Percentiles rank a stretch among this genome's conserved stretches.
phyloP scores from a whole-genome alignment of 768 basidiomycete genomes.

The Tephrocybe sp. region DNA sequence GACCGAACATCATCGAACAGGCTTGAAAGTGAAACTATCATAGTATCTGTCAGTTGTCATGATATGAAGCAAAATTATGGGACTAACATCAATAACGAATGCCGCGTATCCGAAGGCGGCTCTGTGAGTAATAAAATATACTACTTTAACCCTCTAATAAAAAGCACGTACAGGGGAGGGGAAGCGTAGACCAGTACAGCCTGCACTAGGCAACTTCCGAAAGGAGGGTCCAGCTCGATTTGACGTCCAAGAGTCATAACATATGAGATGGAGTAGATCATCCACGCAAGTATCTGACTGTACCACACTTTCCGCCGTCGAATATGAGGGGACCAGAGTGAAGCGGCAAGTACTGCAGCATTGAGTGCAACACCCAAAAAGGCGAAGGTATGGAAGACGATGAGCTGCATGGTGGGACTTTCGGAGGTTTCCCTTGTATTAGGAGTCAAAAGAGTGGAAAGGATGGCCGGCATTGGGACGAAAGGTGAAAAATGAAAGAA shows the following conservation, averaged over 20 bases:
- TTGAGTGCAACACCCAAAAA: conserved; percentile 7
- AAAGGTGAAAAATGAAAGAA: background rate
- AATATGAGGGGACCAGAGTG: conserved; percentile 14
- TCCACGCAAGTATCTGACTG: conserved; percentile 20
- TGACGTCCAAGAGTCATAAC: conserved; percentile 23
- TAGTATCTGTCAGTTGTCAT: too few relatives aligned
- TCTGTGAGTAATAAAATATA: too few relatives aligned
- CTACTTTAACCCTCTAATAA: too few relatives aligned
- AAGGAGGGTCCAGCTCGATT: conserved; percentile 20
- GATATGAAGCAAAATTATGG: background rate
- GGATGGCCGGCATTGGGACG: background rate
- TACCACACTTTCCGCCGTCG: conserved; percentile 20
- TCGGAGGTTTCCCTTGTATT: too few relatives aligned
- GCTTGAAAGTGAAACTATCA: background rate
- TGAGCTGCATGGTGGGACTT: background rate
- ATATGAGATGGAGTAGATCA: conserved; percentile 23
- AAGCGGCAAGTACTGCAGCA: conserved; percentile 5
- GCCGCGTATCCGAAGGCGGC: background rate
- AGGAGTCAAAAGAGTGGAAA: background rate
- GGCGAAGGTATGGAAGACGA: conserved; percentile 8
- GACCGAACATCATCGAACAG: background rate
- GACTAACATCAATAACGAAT: background rate
- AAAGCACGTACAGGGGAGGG: conserved; percentile 22
- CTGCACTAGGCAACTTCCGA: conserved; percentile 24
- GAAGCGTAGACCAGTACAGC: conserved; percentile 26